phyloP scores from a whole-genome alignment of 495 filamentous ascomycete species.

The Aspergillus kassunensis region DNA sequence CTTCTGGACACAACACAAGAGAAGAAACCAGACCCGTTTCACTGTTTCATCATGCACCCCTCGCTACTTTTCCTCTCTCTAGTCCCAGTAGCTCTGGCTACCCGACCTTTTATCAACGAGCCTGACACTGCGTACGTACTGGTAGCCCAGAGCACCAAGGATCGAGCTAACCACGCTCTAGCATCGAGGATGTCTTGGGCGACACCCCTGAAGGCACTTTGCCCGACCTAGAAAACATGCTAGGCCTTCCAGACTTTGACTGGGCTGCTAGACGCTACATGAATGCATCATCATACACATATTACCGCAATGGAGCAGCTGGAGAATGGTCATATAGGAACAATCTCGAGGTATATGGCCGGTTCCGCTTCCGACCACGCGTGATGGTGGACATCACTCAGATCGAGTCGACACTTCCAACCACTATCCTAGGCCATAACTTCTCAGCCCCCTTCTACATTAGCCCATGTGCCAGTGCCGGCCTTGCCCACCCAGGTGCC shows the following conservation, averaged over 20 bases:
- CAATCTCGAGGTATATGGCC: conserved; percentile 13
- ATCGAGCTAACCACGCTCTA: background rate
- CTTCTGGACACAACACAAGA: background rate
- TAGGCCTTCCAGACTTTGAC: conserved; percentile 12
- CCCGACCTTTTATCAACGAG: conserved; percentile 14
- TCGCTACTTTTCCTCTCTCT: conserved; percentile 6
- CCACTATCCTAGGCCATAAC: conserved; percentile 22
- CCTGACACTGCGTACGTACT: conserved; percentile 9
- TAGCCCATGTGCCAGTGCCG: conserved; percentile 31
- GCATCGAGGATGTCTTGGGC: conserved; percentile 9
- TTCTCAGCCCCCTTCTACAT: conserved; percentile 44
- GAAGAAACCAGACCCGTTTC: background rate
- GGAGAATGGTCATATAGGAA: conserved; percentile 16
- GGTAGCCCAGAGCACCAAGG: no score
- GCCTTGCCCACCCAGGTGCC: conserved; percentile 28
- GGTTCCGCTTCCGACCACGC: conserved; percentile 12
- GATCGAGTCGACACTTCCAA: conserved; percentile 9
- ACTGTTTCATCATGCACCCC: conserved; percentile 11
- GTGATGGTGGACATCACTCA: conserved; percentile 13
- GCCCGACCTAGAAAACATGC: conserved; percentile 4
- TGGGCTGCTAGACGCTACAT: conserved; percentile 12
- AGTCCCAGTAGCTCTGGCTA: conserved; percentile 4
- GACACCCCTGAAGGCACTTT: conserved; percentile 10
- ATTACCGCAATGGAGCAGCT: conserved; percentile 15
- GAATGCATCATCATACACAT: conserved; percentile 14